These are phyloP conservation scores for Globisporangium middletonii DNA, from an alignment of 352 stramenopile genomes.

Conservation along the genomic window DNA sequence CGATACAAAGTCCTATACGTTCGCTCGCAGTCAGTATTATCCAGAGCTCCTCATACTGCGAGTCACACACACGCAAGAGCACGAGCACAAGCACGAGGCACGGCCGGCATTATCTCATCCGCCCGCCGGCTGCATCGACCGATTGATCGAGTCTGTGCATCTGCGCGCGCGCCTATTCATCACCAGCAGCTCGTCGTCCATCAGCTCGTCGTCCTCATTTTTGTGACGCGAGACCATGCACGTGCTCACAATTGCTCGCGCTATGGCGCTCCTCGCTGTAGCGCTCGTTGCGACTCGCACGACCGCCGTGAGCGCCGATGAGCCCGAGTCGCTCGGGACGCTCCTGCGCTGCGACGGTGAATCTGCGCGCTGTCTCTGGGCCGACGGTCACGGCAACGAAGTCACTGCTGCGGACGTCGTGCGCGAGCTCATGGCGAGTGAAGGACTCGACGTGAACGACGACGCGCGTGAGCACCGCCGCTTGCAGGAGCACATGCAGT, in stretches of 20 bases:
- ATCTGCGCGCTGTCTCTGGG: conserved; percentile 43
- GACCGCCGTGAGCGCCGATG: background rate
- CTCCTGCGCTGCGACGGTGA: conserved; percentile 31
- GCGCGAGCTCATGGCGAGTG: conserved; percentile 47
- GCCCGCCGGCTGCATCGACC: background rate
- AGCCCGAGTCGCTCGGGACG: conserved; percentile 44
- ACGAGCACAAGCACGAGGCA: background rate
- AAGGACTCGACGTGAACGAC: conserved; percentile 24
- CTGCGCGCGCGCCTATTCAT: background rate
- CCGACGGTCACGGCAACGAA: conserved; percentile 27
- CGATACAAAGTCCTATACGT: conserved; percentile 4
- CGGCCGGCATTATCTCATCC: background rate
- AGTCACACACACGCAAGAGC: background rate
- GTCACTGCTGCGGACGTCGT: conserved; percentile 40
- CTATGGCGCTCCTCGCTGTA: conserved; percentile 5
- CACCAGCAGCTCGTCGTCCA: background rate
- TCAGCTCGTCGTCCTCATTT: background rate
- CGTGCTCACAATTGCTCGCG: conserved; percentile 5
- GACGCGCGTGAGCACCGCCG: conserved; percentile 34
- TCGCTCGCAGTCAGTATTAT: background rate
- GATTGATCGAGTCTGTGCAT: background rate
- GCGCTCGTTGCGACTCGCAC: conserved; percentile 7
- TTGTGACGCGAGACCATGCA: background rate
- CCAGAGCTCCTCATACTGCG: background rate
- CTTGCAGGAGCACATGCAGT: conserved; percentile 55